These are phyloP conservation scores for Saccharomyces hybrid DNA, from an alignment of 1,139 yeast genomes.

Conservation along the genomic window DNA sequence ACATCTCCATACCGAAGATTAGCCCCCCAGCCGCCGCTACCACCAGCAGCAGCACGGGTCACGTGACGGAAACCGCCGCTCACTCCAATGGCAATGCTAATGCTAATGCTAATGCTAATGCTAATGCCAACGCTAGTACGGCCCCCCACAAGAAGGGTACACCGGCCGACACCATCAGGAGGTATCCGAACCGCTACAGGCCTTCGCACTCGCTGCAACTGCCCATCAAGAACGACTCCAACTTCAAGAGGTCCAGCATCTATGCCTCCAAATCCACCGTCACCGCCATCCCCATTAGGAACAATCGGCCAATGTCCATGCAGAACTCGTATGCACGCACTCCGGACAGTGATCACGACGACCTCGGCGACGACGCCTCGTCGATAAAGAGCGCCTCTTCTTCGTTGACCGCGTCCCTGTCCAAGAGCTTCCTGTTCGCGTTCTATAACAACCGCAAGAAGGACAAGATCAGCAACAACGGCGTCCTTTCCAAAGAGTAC, in stretches of 20 bases:
- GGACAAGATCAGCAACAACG: slow-evolving; percentile 29
- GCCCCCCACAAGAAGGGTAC: too few species aligned
- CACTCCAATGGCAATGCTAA: neutral
- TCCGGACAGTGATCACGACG: slow-evolving; percentile 1
- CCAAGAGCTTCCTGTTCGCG: slow-evolving; percentile 40
- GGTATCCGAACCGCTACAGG: neutral
- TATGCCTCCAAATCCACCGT: slow-evolving; percentile 31
- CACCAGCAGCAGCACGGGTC: neutral
- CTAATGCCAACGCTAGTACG: too few species aligned
- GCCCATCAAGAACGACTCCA: slow-evolving; percentile 21
- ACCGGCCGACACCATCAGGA: neutral
- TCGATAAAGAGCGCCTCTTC: slow-evolving; percentile 32
- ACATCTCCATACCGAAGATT: slow-evolving; percentile 20
- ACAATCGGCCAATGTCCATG: slow-evolving; percentile 1
- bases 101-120: neutral
- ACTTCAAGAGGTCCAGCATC: slow-evolving; percentile 27
- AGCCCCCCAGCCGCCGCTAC: slow-evolving; percentile 2
- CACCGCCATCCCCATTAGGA: slow-evolving; percentile 30
- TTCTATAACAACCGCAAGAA: slow-evolving; percentile 38
- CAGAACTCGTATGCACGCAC: neutral
- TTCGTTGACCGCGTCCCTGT: slow-evolving; percentile 36
- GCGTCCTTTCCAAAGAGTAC: slow-evolving; percentile 55
- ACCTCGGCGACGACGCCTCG: neutral
- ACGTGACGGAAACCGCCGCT: neutral
- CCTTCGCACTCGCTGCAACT: slow-evolving; percentile 13